phyloP scores from a whole-genome alignment of 2,329 filamentous ascomycete species.

The Waltergamsia citrina region DNA sequence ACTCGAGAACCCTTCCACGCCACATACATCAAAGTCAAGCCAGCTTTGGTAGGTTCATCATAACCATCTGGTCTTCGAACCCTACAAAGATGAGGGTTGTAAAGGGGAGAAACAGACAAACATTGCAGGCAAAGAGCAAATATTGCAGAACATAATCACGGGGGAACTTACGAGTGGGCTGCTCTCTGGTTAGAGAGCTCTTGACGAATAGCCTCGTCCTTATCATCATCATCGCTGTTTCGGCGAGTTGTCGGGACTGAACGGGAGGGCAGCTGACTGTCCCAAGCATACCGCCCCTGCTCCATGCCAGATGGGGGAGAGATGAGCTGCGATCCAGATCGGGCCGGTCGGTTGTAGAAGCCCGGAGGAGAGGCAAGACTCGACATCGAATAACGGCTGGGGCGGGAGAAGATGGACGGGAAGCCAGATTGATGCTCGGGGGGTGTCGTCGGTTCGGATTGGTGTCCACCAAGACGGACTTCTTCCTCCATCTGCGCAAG shows the following conservation, averaged over 20 bases:
- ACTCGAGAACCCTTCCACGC: too few species aligned
- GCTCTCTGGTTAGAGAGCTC: conserved; percentile 64
- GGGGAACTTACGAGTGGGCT: conserved; percentile 64
- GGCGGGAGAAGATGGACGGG: conserved; percentile 69
- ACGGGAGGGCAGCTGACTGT: conserved; percentile 61
- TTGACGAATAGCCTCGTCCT: conserved; percentile 63
- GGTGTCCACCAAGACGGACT: conserved; percentile 50
- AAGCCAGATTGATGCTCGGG: conserved; percentile 78
- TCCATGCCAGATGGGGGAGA: conserved; percentile 61
- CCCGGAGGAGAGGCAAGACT: conserved; percentile 77
- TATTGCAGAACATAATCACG: too few species aligned
- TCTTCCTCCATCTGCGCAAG: conserved; percentile 79
- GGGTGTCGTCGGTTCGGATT: conserved; percentile 92
- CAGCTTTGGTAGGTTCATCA: too few species aligned
- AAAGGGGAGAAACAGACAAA: neutral
- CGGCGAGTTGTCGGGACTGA: conserved; percentile 81
- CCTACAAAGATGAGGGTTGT: too few species aligned
- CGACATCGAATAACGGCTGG: conserved; percentile 82
- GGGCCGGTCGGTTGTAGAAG: conserved; percentile 60
- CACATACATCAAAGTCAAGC: too few species aligned
- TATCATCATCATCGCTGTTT: conserved; percentile 87
- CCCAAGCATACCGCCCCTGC: conserved; percentile 20
- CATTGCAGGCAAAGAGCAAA: too few species aligned
- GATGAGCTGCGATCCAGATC: conserved; percentile 70
- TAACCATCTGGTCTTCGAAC: too few species aligned